Percentiles rank a stretch among this genome's conserved stretches.
Evolutionary conservation across 306 rosid genomes (phyloP).

Genomic region (Begonia fuchsioides): DNA sequence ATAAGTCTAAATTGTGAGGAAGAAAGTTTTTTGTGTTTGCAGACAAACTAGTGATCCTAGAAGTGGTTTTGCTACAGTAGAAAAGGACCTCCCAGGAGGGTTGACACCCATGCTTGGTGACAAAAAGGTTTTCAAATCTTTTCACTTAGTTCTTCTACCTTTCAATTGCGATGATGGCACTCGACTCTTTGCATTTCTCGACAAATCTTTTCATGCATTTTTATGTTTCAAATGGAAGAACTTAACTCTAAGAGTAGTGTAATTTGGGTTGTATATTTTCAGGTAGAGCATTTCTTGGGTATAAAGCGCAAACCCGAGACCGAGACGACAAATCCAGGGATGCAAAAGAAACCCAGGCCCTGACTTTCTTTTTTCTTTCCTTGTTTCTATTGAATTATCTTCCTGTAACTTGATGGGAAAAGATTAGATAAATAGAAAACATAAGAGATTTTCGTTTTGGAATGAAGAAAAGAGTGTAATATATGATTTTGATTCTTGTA

Average conservation of each 20-base stretch:
- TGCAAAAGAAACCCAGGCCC: constrained; percentile 47
- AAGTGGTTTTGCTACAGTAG: constrained; percentile 97
- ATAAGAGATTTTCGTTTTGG: too few relatives aligned
- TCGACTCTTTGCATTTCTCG: background rate
- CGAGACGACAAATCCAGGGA: constrained; percentile 36
- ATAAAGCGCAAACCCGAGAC: constrained; percentile 74
- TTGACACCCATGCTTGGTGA: constrained; percentile 99
- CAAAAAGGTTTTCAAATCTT: constrained; percentile 40
- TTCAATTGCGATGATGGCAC: background rate
- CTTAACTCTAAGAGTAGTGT: background rate
- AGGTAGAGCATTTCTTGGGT: constrained; percentile 93
- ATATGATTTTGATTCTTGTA: too few relatives aligned
- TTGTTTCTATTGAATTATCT: background rate
- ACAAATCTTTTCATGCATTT: background rate
- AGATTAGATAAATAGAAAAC: too few relatives aligned
- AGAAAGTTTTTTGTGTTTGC: constrained; percentile 8
- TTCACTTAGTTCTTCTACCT: background rate
- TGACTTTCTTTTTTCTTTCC: constrained; percentile 11
- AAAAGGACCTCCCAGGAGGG: constrained; percentile 90
- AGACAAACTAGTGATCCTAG: constrained; percentile 95
- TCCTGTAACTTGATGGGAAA: too few relatives aligned
- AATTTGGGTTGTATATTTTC: constrained; percentile 7
- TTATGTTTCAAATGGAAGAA: background rate
- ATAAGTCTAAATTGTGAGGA: too few relatives aligned
- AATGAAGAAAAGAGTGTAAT: too few relatives aligned